These are phyloP conservation scores for Cymbopogon flexuosus DNA, from an alignment of 202 grass and related monocot genomes.

Conservation along the genomic window DNA sequence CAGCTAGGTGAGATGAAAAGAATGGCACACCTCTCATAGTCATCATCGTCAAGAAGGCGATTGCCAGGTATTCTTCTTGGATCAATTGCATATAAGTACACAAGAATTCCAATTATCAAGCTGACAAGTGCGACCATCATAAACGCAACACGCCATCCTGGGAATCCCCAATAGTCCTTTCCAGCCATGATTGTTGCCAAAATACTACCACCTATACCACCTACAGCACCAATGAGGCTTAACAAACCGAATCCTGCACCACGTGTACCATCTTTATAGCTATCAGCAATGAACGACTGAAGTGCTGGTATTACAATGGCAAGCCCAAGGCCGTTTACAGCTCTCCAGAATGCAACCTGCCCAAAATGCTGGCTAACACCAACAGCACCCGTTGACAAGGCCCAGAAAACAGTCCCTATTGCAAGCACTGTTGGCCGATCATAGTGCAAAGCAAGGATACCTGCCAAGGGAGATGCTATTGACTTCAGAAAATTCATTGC, in stretches of 20 bases:
- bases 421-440: slow-evolving; percentile 78
- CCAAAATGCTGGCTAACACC: slow-evolving; percentile 70
- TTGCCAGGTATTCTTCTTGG: slow-evolving; percentile 56
- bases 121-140: slow-evolving; percentile 68
- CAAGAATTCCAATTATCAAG: slow-evolving; percentile 76
- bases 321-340: slow-evolving; percentile 77
- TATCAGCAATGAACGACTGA: slow-evolving; percentile 91
- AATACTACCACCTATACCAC: slow-evolving; percentile 85
- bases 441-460: slow-evolving; percentile 69
- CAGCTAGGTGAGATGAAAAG: background rate
- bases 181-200: slow-evolving; percentile 88
- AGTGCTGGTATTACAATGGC: slow-evolving; percentile 90
- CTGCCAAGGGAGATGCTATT: slow-evolving; percentile 72
- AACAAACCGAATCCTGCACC: slow-evolving; percentile 80
- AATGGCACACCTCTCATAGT: slow-evolving; percentile 54
- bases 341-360: slow-evolving; percentile 83
- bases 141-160: slow-evolving; percentile 90
- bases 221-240: slow-evolving; percentile 74
- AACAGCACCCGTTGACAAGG: slow-evolving; percentile 77
- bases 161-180: slow-evolving; percentile 59
- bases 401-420: slow-evolving; percentile 76
- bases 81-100: slow-evolving; percentile 76
- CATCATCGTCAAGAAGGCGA: slow-evolving; percentile 38
- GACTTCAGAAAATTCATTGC: slow-evolving; percentile 85
- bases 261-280: slow-evolving; percentile 76